Evolutionary conservation across 139 green algal genomes (phyloP), one percentile per base, ranked within the genome.

Genomic region (Chlorella sp.): DNA sequence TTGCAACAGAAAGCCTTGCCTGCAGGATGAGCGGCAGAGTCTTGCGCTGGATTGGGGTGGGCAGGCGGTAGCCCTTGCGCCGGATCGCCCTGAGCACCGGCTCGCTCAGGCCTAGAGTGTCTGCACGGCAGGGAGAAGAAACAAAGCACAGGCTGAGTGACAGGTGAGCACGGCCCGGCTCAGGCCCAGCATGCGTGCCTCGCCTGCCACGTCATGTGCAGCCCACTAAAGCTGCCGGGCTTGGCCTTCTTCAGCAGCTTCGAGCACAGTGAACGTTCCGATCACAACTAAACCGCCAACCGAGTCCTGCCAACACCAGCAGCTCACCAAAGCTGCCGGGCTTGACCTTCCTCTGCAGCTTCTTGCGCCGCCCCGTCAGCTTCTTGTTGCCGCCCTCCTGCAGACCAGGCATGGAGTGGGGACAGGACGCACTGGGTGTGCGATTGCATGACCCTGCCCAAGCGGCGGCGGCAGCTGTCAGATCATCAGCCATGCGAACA

Each of bases 21-120:
- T 90, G 87, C 78, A 98, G 81, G 69, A 98, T 94, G 38, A 96
- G 85, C 0, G 97, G 97, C 74, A 99, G 92, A 2, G 96, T 89
- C 30, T 92, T 92, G 32, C 97, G 91, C 91, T 99, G 96, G 81
- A 99, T 99, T 73, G 96, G 96, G 16, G 96, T 99, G n/a, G 96
- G 96, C 83, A 99, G 91, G 3, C 94, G 92, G 92, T 94, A 99
- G 43, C 96, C 96, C 88, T 98, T 97, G 54, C 95, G 91, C 85
- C 95, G 94, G 84, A 99, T 95, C 67, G 90, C 95, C 7, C 87
- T 87, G 28, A 98, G 82, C 20, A 98, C 84, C 32, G 89, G 84
- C 6, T 89, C 73, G 38, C 87, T 88, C 26, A 99, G 87, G 19
- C 93, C 94, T 93, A 99, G 94, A 32, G 92, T 93, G 36, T 98